Conservation (phyloP, 805 yeast species). For the Saturnispora mendoncae region DNA sequence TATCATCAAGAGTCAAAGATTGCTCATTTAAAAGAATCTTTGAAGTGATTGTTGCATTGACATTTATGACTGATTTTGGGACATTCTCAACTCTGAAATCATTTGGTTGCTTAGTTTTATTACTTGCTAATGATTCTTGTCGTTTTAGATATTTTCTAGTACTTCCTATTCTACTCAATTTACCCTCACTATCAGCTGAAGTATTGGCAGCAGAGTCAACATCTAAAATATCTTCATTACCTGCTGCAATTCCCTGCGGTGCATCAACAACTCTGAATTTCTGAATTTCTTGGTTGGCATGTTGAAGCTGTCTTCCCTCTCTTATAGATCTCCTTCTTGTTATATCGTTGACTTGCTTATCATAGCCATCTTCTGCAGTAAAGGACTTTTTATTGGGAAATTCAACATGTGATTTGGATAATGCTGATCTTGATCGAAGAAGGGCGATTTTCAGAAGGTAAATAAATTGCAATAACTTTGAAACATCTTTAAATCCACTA, state of each 20-base stretch:
- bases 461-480: slow-evolving; percentile 64
- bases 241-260: slow-evolving; percentile 39
- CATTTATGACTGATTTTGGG: slow-evolving; percentile 12
- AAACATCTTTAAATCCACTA: slow-evolving; percentile 51
- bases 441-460: slow-evolving; percentile 78
- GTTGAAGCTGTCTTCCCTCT: slow-evolving; percentile 47
- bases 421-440: slow-evolving; percentile 55
- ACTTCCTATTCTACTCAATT: slow-evolving; percentile 5
- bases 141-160: slow-evolving; percentile 7
- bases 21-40: slow-evolving; percentile 71
- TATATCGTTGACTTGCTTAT: slow-evolving; percentile 65
- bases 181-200: slow-evolving; percentile 1
- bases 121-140: slow-evolving; percentile 9
- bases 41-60: slow-evolving; percentile 44
- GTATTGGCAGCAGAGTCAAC: background rate
- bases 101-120: slow-evolving; percentile 24
- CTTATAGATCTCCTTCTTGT: slow-evolving; percentile 67
- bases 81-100: slow-evolving; percentile 25
- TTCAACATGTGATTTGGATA: slow-evolving; percentile 2
- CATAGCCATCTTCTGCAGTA: slow-evolving; percentile 37
- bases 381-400: background rate
- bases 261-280: slow-evolving; percentile 59
- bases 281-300: slow-evolving; percentile 50
- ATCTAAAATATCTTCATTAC: slow-evolving; percentile 14
- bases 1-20: slow-evolving; percentile 87